These are phyloP conservation scores for Tulasnella sp. DNA, from an alignment of 768 basidiomycete genomes.

Conservation along the genomic window DNA sequence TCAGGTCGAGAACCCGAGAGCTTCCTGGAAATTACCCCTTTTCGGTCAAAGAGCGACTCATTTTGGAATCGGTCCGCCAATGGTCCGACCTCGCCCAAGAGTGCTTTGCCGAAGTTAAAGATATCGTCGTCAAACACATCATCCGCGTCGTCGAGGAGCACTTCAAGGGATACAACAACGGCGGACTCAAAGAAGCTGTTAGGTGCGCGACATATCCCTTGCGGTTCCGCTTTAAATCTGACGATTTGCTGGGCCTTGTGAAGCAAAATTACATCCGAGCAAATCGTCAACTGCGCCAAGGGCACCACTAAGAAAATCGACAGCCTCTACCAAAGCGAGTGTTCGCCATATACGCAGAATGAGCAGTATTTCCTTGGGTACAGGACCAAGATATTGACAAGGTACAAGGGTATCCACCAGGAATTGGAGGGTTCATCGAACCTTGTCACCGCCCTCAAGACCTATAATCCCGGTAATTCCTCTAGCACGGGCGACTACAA, in stretches of 20 bases:
- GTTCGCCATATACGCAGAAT: slow-evolving; percentile 12
- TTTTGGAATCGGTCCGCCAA: background rate
- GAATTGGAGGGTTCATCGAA: background rate
- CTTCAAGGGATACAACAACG: background rate
- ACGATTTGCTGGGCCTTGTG: background rate
- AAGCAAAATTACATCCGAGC: slow-evolving; percentile 1
- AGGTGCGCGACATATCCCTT: background rate
- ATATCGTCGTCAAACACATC: slow-evolving; percentile 1
- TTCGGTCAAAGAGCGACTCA: slow-evolving; percentile 39
- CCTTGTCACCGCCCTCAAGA: background rate
- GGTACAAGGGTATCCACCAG: slow-evolving; percentile 1
- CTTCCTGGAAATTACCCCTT: slow-evolving; percentile 56
- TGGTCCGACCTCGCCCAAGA: background rate
- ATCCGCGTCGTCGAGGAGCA: background rate
- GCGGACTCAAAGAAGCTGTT: slow-evolving; percentile 1
- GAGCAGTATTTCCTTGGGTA: slow-evolving; percentile 7
- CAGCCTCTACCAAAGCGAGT: slow-evolving; percentile 8
- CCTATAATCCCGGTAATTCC: background rate
- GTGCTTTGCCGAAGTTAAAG: slow-evolving; percentile 1
- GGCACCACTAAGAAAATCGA: background rate
- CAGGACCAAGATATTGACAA: background rate
- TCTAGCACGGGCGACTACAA: background rate
- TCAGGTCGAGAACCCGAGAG: slow-evolving; percentile 61
- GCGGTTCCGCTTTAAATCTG: background rate
- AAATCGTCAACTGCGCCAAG: background rate